These are phyloP conservation scores for Calonectria fujianensis DNA, from an alignment of 2,329 filamentous ascomycete genomes.

Conservation along the genomic window DNA sequence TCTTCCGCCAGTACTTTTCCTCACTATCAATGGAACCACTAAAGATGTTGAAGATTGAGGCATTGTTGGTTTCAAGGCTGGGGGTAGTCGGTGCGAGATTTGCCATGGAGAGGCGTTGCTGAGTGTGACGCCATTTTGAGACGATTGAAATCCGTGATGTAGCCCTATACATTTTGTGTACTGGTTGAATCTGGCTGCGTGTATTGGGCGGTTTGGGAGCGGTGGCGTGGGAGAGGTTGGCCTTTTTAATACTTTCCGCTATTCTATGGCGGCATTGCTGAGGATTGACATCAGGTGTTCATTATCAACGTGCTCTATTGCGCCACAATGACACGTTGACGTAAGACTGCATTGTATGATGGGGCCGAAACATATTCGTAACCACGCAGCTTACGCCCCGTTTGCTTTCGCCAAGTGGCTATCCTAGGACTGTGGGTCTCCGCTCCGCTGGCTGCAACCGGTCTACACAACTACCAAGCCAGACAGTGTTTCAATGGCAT, in stretches of 20 bases:
- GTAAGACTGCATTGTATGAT: neutral
- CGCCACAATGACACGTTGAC: neutral
- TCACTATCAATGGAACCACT: neutral
- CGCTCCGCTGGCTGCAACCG: too few relatives aligned
- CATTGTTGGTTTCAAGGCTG: neutral
- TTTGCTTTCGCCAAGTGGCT: neutral
- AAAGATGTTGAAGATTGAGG: neutral
- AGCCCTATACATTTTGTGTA: neutral
- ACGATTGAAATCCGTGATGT: neutral
- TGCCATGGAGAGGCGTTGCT: neutral
- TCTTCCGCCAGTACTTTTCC: slow-evolving; percentile 3
- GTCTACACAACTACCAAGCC: neutral
- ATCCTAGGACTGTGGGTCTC: neutral
- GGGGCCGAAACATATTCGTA: neutral
- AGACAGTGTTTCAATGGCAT: neutral
- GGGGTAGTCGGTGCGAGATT: neutral
- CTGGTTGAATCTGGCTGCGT: neutral
- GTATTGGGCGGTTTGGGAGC: neutral
- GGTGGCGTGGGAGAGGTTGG: neutral
- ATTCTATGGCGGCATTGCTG: neutral
- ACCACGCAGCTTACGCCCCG: too few relatives aligned
- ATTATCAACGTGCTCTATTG: neutral
- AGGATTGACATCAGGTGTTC: neutral
- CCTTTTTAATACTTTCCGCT: neutral
- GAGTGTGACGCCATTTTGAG: neutral